A percentile compares a stretch with the other conserved stretches of the same genome.
Conservation (phyloP, 257 asterid species). For the Solanum lycopersicoides region DNA sequence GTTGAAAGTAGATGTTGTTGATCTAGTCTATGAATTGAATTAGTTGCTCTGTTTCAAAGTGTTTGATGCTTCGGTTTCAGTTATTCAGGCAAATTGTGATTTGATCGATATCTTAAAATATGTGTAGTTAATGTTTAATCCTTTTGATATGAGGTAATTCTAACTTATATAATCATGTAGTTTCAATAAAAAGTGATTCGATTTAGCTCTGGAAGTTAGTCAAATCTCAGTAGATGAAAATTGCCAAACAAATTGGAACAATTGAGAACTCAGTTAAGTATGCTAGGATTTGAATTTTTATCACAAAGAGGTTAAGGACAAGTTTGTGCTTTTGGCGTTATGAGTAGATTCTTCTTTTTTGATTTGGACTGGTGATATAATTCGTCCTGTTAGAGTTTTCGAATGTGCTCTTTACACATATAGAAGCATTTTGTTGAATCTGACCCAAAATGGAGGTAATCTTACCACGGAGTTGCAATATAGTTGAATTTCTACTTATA, state of each 20-base stretch:
- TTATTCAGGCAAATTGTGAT: not conserved
- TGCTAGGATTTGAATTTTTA: not conserved
- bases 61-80: not conserved
- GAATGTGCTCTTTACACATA: not conserved
- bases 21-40: not conserved
- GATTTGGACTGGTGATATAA: not conserved
- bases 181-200: not conserved
- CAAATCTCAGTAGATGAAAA: not conserved
- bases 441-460: not conserved
- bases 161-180: not conserved
- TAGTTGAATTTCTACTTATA: not conserved
- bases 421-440: not conserved
- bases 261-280: not conserved
- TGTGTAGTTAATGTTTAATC: not conserved
- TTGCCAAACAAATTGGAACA: not conserved
- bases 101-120: not conserved
- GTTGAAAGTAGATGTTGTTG: not conserved
- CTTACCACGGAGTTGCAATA: not conserved
- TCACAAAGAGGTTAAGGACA: not conserved
- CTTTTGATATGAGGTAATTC: not conserved
- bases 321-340: not conserved
- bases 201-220: not conserved
- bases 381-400: not conserved
- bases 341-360: not conserved
- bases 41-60: not conserved